Conservation (phyloP, 139 green algal species). For the Yamagishiella unicocca region DNA sequence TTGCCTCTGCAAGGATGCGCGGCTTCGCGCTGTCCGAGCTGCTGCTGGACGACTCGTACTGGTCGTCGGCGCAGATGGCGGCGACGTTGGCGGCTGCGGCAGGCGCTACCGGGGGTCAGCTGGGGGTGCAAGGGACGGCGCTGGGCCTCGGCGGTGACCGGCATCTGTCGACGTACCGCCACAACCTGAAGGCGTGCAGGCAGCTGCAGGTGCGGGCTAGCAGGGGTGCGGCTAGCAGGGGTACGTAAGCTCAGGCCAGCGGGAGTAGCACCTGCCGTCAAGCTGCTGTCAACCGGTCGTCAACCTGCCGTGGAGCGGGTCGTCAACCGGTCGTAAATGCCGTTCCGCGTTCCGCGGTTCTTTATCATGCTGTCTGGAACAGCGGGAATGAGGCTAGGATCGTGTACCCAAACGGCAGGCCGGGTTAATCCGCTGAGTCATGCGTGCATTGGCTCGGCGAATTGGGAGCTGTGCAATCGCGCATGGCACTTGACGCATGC, state of each 20-base stretch:
- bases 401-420: no score
- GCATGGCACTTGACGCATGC: no score
- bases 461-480: no score
- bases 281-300: no score
- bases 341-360: no score
- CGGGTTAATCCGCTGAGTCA: no score
- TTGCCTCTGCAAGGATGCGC: not conserved
- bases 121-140: not conserved
- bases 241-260: not conserved
- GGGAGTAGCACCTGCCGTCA: not conserved
- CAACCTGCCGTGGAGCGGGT: no score
- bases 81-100: not conserved
- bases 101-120: not conserved
- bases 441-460: no score
- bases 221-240: not conserved
- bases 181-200: not conserved
- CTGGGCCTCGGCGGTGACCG: not conserved
- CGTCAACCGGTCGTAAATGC: no score
- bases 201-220: conserved; percentile 13
- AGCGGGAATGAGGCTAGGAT: no score
- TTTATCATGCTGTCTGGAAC: no score
- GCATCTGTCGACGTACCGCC: not conserved
- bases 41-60: conserved; percentile 39
- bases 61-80: conserved; percentile 21
- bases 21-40: conserved; percentile 9